These are phyloP conservation scores for Solanum corneliomulleri DNA, from an alignment of 257 asterid genomes.

Conservation along the genomic window DNA sequence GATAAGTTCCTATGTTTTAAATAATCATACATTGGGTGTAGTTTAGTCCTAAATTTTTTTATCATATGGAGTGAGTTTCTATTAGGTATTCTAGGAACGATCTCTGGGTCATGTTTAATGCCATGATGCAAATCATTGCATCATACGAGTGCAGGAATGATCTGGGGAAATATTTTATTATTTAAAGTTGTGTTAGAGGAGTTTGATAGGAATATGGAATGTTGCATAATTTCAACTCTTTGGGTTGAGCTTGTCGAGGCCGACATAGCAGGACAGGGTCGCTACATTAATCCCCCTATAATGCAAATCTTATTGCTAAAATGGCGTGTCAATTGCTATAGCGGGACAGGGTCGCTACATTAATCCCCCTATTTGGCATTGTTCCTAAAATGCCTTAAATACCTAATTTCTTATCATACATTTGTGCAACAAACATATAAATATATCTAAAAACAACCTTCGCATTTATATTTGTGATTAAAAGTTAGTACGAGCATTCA, in stretches of 20 bases:
- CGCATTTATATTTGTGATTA: too few relatives aligned
- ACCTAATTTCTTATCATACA: too few relatives aligned
- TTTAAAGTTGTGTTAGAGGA: background rate
- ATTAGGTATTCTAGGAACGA: background rate
- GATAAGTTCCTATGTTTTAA: background rate
- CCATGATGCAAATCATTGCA: too few relatives aligned
- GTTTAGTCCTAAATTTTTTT: background rate
- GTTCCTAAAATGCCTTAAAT: too few relatives aligned
- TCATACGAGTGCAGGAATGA: background rate
- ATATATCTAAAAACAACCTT: too few relatives aligned
- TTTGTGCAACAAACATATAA: too few relatives aligned
- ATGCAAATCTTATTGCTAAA: background rate
- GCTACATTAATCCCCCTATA: too few relatives aligned
- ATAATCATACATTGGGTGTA: background rate
- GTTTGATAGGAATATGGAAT: too few relatives aligned
- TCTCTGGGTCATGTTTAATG: background rate
- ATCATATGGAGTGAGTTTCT: background rate
- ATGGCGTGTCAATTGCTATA: background rate
- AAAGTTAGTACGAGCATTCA: too few relatives aligned
- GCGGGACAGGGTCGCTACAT: too few relatives aligned
- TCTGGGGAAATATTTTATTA: background rate
- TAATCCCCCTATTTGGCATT: too few relatives aligned
- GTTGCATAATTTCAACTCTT: background rate
- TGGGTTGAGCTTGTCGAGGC: background rate
- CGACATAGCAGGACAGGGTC: background rate